Conservation (phyloP, 495 filamentous ascomycete genomes). For the Tuber borchii region DNA sequence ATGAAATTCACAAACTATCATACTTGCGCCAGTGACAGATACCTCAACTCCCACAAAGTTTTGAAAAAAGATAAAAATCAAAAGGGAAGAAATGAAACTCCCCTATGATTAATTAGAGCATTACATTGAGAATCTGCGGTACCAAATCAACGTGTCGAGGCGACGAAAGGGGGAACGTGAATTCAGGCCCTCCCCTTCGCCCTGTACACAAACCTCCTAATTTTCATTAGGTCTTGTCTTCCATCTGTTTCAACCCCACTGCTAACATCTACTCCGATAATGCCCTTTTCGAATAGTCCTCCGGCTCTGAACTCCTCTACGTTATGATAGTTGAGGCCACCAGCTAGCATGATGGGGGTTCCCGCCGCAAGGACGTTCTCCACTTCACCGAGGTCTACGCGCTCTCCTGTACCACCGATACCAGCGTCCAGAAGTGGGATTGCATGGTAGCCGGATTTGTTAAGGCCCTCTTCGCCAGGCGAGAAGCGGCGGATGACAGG, state of each 20-base stretch:
- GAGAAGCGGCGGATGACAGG: conserved; percentile 81
- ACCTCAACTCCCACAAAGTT: not conserved
- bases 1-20: not conserved
- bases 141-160: not conserved
- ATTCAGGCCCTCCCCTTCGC: conserved; percentile 51
- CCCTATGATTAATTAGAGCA: not conserved
- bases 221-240: conserved; percentile 72
- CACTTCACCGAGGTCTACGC: conserved; percentile 61
- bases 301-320: conserved; percentile 57
- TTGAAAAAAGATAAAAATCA: not conserved
- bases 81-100: not conserved
- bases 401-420: conserved; percentile 69
- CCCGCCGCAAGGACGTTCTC: conserved; percentile 53
- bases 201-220: conserved; percentile 67
- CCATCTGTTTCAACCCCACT: conserved; percentile 86
- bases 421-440: conserved; percentile 81
- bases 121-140: not conserved
- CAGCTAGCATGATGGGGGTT: conserved; percentile 62
- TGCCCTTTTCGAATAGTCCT: conserved; percentile 44
- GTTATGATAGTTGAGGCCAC: conserved; percentile 71
- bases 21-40: not conserved
- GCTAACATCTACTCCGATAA: conserved; percentile 84
- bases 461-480: conserved; percentile 63
- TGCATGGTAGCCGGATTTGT: conserved; percentile 70
- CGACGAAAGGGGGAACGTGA: not conserved